These are phyloP conservation scores for Moringa oleifera DNA, from an alignment of 345 rosid genomes.

Conservation along the genomic window DNA sequence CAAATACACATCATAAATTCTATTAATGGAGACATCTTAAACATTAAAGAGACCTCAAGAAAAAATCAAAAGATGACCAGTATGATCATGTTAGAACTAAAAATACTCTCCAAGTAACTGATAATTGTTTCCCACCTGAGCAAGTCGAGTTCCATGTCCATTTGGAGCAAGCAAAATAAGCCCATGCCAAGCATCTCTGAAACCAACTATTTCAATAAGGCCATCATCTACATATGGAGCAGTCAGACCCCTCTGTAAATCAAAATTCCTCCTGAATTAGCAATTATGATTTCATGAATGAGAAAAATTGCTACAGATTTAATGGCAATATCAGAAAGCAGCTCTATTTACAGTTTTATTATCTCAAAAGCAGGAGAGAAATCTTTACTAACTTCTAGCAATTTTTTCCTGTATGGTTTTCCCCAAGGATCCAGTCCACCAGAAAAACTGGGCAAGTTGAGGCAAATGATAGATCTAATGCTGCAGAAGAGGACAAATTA, in stretches of 20 bases:
- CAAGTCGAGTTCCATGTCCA: slow-evolving; percentile 64
- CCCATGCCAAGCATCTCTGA: slow-evolving; percentile 58
- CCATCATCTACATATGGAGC: slow-evolving; percentile 60
- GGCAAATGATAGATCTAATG: slow-evolving; percentile 67
- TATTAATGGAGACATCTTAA: background rate
- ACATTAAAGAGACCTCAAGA: background rate
- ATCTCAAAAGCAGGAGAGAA: slow-evolving; percentile 4
- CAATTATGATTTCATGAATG: background rate
- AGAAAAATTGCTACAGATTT: background rate
- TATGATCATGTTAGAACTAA: background rate
- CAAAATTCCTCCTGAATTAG: slow-evolving; percentile 1
- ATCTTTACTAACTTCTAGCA: slow-evolving; percentile 32
- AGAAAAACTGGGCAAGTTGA: slow-evolving; percentile 73
- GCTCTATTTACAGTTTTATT: background rate
- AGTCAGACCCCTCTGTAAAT: slow-evolving; percentile 41
- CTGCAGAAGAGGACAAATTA: slow-evolving; percentile 30
- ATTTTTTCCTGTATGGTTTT: slow-evolving; percentile 43
- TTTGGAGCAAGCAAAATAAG: slow-evolving; percentile 50
- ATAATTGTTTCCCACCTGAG: slow-evolving; percentile 35
- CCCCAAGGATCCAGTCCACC: slow-evolving; percentile 85
- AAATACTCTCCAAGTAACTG: background rate
- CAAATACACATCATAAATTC: background rate
- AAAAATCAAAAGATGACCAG: background rate
- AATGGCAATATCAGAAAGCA: background rate
- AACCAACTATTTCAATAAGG: slow-evolving; percentile 51